Base-by-base conservation (phyloP, 371 early-diverging fungal species). In the Entomophthora muscae region DNA sequence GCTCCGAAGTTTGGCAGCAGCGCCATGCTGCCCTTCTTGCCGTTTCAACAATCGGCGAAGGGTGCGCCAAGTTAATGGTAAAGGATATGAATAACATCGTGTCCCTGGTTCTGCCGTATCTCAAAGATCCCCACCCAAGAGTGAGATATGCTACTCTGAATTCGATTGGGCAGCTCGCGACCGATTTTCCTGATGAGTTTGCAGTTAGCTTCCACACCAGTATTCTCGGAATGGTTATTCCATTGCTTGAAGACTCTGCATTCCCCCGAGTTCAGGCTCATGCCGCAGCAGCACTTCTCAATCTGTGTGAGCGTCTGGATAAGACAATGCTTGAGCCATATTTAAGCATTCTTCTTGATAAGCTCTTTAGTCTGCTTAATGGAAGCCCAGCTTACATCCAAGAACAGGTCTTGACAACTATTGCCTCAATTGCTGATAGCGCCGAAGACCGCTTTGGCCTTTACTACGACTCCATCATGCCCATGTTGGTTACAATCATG, bases 61-160 rank as follows among this genome's bases (percentile, higher is more conserved):
- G 98, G 22, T 96, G 93, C 73, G 79, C 82, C 64, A 88, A 90
- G 69, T 73, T 89, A 66, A 91, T 98, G 93, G 84, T 85, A 68
- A 83, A 82, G 26, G 93, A 93, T 65, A 81, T 97, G 33, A 82
- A 77, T 63, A 83, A 86, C 66, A 84, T 98, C 31, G 80, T 93
- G 61, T 77, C 78, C 30, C 76, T 95, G 72, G 78, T 98, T 27
- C 68, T 85, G 5, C 90, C 91, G 52, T 84, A 79, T 70, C 75
- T 92, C 67, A 78, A 83, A 54, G 97, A 98, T 71, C 80, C 89
- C n/a, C 92, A 97, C 67, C 88, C 93, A 22, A 85, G 98, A 64
- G 97, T 98, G 33, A 87, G 95, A 53, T 90, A 93, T 74, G 96
- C 97, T 55, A 90, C 91, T 32, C 93, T 93, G 75, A 93, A 95